Evolutionary conservation across 2,329 filamentous ascomycete genomes (phyloP).

Genomic region (Colletotrichum sp.): DNA sequence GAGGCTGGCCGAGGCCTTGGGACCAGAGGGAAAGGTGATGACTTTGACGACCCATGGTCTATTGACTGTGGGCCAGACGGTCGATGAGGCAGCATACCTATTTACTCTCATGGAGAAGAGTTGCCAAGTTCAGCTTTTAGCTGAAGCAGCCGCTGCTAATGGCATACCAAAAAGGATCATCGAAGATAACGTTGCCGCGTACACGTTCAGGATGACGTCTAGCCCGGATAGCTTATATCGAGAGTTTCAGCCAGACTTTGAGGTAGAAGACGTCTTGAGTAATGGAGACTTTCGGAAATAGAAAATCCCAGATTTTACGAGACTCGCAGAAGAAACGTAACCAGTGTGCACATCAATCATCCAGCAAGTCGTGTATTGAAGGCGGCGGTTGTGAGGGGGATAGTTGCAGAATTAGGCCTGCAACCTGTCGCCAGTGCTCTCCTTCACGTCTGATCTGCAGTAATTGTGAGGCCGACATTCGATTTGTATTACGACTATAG

Average conservation of each 20-base stretch:
- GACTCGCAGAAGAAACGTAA: rapidly evolving
- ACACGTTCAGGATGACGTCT: constrained; percentile 9
- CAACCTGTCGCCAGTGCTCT: not conserved
- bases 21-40: constrained; percentile 43
- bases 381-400: rapidly evolving
- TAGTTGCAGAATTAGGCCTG: no score
- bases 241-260: constrained; percentile 24
- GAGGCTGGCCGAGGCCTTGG: not conserved
- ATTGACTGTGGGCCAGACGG: constrained; percentile 70
- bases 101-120: constrained; percentile 71
- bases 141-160: constrained; percentile 53
- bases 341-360: not conserved
- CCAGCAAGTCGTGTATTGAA: not conserved
- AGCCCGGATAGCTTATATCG: constrained; percentile 22
- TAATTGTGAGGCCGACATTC: rapidly evolving
- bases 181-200: not conserved
- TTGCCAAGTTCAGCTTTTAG: constrained; percentile 64
- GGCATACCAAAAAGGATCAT: not conserved
- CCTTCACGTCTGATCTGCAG: not conserved
- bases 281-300: constrained; percentile 20
- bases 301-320: not conserved
- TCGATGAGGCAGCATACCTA: constrained; percentile 75
- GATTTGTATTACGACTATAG: not conserved
- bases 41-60: constrained; percentile 65
- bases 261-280: constrained; percentile 18